A percentile compares a stretch with the other conserved stretches of the same genome.
Evolutionary conservation across 345 rosid species (phyloP).

Genomic region (Arabis hirsuta): DNA sequence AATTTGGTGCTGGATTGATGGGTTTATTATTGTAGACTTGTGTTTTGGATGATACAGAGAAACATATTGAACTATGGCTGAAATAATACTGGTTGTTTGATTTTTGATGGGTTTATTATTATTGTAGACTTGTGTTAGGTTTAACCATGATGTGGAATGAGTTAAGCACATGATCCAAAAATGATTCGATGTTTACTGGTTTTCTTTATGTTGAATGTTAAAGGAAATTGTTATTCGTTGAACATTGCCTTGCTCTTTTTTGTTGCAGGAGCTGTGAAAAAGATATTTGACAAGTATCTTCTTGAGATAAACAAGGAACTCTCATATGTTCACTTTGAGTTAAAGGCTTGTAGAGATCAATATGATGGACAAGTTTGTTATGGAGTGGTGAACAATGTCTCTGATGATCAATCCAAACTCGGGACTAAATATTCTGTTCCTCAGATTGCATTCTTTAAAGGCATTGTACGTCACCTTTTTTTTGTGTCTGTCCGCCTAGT

Average conservation of each 20-base stretch:
- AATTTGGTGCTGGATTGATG: conserved; percentile 5
- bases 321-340: conserved; percentile 72
- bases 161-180: neutral
- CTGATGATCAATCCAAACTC: conserved; percentile 90
- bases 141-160: conserved; percentile 1
- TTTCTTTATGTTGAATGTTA: neutral
- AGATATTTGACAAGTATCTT: conserved; percentile 65
- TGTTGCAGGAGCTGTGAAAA: conserved; percentile 53
- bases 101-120: no score
- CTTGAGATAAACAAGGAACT: conserved; percentile 88
- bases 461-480: conserved; percentile 61
- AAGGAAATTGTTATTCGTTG: neutral
- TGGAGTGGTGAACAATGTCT: conserved; percentile 79
- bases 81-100: no score
- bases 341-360: conserved; percentile 80
- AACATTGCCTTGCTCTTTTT: neutral
- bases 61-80: no score
- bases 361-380: conserved; percentile 73
- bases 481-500: neutral
- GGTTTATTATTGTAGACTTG: neutral
- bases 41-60: no score
- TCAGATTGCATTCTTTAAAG: conserved; percentile 82
- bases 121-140: no score
- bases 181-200: neutral
- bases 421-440: conserved; percentile 84